Conservation (phyloP, 2,329 filamentous ascomycete genomes). For the Davidsoniella neocaledoniae region DNA sequence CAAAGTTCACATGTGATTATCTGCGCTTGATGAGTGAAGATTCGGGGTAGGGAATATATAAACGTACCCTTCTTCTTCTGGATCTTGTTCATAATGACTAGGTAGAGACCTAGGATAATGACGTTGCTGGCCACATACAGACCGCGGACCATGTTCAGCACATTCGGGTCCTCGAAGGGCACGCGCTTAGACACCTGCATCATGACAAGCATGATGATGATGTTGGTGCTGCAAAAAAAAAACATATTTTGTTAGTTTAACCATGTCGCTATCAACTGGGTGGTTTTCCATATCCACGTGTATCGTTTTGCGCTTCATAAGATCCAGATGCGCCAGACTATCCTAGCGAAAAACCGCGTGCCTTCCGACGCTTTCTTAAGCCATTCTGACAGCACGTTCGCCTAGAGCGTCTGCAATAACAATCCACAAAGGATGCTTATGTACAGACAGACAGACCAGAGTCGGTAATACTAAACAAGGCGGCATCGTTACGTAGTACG, state of each 20-base stretch:
- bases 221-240: slow-evolving; percentile 51
- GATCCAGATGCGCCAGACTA: too few species aligned
- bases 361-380: too few species aligned
- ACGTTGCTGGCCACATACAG: slow-evolving; percentile 48
- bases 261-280: too few species aligned
- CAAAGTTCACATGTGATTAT: neutral
- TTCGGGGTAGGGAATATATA: neutral
- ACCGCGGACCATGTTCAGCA: slow-evolving; percentile 39
- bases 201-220: slow-evolving; percentile 89
- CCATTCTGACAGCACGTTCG: too few species aligned
- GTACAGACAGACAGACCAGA: too few species aligned
- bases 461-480: too few species aligned
- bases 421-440: too few species aligned
- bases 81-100: slow-evolving; percentile 71
- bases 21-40: neutral
- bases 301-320: too few species aligned
- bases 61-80: slow-evolving; percentile 88
- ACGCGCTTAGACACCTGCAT: slow-evolving; percentile 97
- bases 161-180: slow-evolving; percentile 68
- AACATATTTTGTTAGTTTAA: neutral
- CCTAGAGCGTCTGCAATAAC: too few species aligned
- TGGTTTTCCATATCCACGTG: too few species aligned
- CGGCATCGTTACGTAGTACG: too few species aligned
- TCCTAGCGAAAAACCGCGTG: too few species aligned
- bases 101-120: slow-evolving; percentile 68